Conservation (phyloP, 305 asterid genomes). For the Solanum hybrid region DNA sequence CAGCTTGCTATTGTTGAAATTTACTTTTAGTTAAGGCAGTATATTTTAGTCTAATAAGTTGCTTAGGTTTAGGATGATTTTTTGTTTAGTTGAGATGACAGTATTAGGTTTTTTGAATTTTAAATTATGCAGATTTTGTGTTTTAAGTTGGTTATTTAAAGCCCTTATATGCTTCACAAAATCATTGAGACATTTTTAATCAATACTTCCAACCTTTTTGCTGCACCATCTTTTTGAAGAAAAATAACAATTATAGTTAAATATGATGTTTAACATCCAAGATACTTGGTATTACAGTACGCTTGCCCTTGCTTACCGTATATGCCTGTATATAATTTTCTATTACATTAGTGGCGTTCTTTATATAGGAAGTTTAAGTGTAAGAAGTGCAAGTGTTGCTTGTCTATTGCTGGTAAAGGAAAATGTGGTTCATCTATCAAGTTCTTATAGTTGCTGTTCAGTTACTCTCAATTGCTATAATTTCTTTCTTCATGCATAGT, state of each 20-base stretch:
- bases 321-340: background rate
- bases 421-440: background rate
- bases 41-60: background rate
- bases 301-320: background rate
- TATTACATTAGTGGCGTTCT: background rate
- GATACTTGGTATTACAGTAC: background rate
- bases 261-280: background rate
- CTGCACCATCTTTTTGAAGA: background rate
- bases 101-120: background rate
- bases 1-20: background rate
- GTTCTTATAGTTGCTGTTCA: conserved; percentile 7
- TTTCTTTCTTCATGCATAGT: background rate
- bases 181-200: background rate
- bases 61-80: background rate
- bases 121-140: background rate
- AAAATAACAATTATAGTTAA: background rate
- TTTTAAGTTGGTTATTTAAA: background rate
- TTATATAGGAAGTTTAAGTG: background rate
- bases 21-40: background rate
- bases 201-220: background rate
- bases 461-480: background rate
- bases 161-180: background rate
- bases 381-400: background rate
- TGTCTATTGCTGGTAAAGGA: background rate
- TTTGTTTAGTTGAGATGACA: background rate